These are phyloP conservation scores for Epichloe coenophiala DNA, from an alignment of 2,329 filamentous ascomycete species.

Conservation along the genomic window DNA sequence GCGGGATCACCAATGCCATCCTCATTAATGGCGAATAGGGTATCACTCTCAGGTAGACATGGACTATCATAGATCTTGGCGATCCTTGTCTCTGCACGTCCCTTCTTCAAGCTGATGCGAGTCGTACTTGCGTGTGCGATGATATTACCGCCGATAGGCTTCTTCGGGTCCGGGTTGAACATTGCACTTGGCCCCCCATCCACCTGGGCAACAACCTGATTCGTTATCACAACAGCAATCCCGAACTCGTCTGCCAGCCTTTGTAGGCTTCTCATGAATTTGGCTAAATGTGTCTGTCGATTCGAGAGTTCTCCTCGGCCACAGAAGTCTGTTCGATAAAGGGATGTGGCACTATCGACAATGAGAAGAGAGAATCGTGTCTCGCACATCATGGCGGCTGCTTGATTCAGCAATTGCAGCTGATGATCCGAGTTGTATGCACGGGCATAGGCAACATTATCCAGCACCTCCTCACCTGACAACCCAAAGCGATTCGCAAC, in stretches of 20 bases:
- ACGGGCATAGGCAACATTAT: slow-evolving; percentile 95
- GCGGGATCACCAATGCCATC: slow-evolving; percentile 93
- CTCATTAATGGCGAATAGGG: slow-evolving; percentile 91
- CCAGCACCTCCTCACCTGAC: slow-evolving; percentile 90
- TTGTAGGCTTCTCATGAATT: slow-evolving; percentile 77
- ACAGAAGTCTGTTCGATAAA: slow-evolving; percentile 93
- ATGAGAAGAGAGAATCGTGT: slow-evolving; percentile 92
- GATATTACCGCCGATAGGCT: slow-evolving; percentile 96
- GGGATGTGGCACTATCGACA: slow-evolving; percentile 87
- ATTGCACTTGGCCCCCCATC: slow-evolving; percentile 92
- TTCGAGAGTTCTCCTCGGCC: slow-evolving; percentile 96
- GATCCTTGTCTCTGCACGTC: slow-evolving; percentile 84
- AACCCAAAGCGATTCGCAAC: slow-evolving; percentile 91
- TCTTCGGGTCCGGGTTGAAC: slow-evolving; percentile 99
- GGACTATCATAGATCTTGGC: slow-evolving; percentile 99
- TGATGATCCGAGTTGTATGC: slow-evolving; percentile 99
- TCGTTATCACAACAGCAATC: slow-evolving; percentile 96
- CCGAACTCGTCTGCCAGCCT: slow-evolving; percentile 74
- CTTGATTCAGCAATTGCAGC: slow-evolving; percentile 85
- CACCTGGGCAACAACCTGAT: slow-evolving; percentile 96
- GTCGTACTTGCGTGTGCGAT: slow-evolving; percentile 97
- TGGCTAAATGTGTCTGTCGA: slow-evolving; percentile 75
- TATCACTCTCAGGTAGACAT: slow-evolving; percentile 91
- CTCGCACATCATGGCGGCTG: slow-evolving; percentile 98
- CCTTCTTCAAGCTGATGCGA: slow-evolving; percentile 88